A percentile compares a stretch with the other conserved stretches of the same genome.
These are phyloP conservation scores for Dionaea muscipula DNA, from an alignment of 179 eudicot species.

Conservation along the genomic window DNA sequence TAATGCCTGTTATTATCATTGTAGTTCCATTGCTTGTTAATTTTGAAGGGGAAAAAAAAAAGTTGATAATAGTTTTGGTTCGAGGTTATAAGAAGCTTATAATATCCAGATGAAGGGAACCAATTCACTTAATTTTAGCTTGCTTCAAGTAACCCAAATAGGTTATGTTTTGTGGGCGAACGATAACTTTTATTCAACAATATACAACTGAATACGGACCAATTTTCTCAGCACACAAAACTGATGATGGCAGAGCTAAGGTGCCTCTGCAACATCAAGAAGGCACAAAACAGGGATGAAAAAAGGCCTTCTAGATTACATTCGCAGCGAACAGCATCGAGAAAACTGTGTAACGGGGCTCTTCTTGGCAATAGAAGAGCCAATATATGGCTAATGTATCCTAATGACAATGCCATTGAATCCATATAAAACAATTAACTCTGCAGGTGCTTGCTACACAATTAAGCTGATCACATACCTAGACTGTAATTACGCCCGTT, in stretches of 20 bases:
- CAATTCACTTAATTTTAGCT: no score
- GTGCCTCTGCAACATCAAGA: background rate
- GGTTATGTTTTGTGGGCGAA: no score
- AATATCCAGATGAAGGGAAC: no score
- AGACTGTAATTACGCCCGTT: background rate
- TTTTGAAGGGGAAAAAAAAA: no score
- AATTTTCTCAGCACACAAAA: slow-evolving; percentile 11
- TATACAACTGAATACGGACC: background rate
- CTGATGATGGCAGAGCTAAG: no score
- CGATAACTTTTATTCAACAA: background rate
- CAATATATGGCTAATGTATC: background rate
- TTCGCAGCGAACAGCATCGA: background rate
- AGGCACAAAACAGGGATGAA: background rate
- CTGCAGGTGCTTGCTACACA: background rate
- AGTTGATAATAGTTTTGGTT: no score
- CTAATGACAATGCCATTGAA: background rate
- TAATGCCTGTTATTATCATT: no score
- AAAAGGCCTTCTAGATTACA: background rate
- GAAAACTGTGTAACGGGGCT: background rate
- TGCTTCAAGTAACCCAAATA: no score
- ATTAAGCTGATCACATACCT: background rate
- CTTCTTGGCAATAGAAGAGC: background rate
- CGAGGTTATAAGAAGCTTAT: no score
- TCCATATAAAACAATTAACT: background rate
- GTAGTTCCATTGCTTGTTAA: no score